Evolutionary conservation across 78 protist species (phyloP), one percentile per base, ranked within the genome.

Genomic region (Emiliania huxleyi): DNA sequence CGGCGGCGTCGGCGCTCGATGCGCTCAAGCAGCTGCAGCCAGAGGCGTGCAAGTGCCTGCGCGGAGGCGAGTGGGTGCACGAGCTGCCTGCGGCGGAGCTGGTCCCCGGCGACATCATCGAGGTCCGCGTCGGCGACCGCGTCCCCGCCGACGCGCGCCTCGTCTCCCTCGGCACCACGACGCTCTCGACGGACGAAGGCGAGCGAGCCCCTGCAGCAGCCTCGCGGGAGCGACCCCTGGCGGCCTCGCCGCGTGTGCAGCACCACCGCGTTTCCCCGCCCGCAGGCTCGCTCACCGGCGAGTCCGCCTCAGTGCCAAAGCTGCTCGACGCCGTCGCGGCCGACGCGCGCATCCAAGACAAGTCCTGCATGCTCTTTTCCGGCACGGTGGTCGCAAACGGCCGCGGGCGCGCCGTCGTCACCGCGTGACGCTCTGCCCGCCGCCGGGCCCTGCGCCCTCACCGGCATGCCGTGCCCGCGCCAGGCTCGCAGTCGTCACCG

Each of bases 71-170:
- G 56, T 94, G 94, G 89, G 1, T 12, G 90, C 71, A 44, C 22
- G 49, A 91, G 43, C 2, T 95, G 0, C 90, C 93, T 19, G 96
- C 98, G 15, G 43, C 77, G 8, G 91, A 91, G 22, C 62, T 97
- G 25, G 99, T 97, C 25, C 97, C 97, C 19, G 99, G 98, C 52
- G 99, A 97, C 81, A 92, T 97, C 11, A 91, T 96, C 43, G 94
- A 90, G 37, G 29, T 96, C 26, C 94, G 95, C 25, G 69, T 95
- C 71, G 99, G 99, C 84, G 99, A 97, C 45, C 92, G 95, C 89
- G 93, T 97, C 37, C 96, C 98, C 62, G 98, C 98, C 29, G 99
- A 97, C 90, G 55, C 90, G 1, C 94, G 94, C 8, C 15, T 92
- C 33, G 15, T 83, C 75, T 0, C 1, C 75, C 55, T 92, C 35